Conservation (phyloP, 352 stramenopile genomes). For the Phytopythium ostracodes region DNA sequence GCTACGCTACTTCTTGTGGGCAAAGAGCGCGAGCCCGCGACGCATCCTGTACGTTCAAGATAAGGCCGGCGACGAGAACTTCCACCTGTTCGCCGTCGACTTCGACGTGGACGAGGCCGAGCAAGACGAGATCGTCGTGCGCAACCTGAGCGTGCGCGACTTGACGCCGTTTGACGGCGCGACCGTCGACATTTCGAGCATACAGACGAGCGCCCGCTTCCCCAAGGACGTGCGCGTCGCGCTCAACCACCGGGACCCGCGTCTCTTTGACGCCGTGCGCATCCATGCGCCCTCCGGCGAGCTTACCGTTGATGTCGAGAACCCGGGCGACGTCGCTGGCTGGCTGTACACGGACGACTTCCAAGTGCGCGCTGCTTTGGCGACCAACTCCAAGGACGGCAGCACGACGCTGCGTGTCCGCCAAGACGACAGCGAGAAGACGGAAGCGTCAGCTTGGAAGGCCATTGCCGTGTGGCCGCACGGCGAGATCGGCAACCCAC, state of each 20-base stretch:
- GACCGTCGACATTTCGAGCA: conserved; percentile 22
- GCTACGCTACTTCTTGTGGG: conserved; percentile 35
- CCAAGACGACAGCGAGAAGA: conserved; percentile 5
- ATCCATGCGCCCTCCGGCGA: conserved; percentile 26
- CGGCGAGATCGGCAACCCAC: conserved; percentile 21
- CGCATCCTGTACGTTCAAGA: conserved; percentile 42
- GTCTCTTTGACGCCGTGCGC: conserved; percentile 28
- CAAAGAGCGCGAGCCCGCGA: conserved; percentile 20
- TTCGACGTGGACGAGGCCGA: conserved; percentile 24
- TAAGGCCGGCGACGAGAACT: conserved; percentile 40
- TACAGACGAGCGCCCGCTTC: conserved; percentile 20
- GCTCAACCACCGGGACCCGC: conserved; percentile 30
- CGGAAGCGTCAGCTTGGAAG: conserved; percentile 22
- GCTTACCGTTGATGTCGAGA: conserved; percentile 19
- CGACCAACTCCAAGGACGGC: conserved; percentile 15
- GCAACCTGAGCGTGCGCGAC: conserved; percentile 25
- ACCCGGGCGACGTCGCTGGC: conserved; percentile 23
- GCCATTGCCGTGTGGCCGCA: conserved; percentile 32
- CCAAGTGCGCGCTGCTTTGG: conserved; percentile 16
- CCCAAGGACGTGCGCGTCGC: conserved; percentile 32
- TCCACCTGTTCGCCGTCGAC: conserved; percentile 38
- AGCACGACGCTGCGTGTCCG: conserved; percentile 26
- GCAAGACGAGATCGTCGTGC: not conserved
- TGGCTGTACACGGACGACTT: conserved; percentile 29
- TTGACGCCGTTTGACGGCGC: conserved; percentile 30